Evolutionary conservation across 305 asterid species (phyloP), one percentile per base, ranked within the genome.

Genomic region (Fraxinus platypoda): DNA sequence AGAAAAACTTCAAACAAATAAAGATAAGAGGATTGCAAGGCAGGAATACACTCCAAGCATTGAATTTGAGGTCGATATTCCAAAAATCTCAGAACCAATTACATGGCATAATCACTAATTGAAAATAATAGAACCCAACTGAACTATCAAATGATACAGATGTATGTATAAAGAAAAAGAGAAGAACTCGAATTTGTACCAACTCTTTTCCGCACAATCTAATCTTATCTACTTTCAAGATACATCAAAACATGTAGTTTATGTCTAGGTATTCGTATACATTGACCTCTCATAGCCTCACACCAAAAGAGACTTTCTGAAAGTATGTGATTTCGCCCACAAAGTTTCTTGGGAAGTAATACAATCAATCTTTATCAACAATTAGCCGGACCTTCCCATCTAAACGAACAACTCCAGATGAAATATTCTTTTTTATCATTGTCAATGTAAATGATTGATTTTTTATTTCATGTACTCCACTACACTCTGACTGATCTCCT

Each of bases 401-500:
- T 30, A 79, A 71, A 31, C 25, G 28, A 28, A 43, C 41, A 81
- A 72, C 66, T 74, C 26, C 68, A 46, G 43, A 25, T 34, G 81
- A 37, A 59, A 75, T 34, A 17, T 71, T 74, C 28, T 70, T 46
- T 57, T 46, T 8, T 62, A 74, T 11, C 83, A 43, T 79, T 84
- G 84, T 83, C 37, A 81, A 83, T 43, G 79, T 57, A 41, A 62
- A 78, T 31, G 46, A 30, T 2, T 82, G 84, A 17, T 85, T 72
- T 85, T 74, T 87, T 82, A 90, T 77, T 86, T 91, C 91, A 92
- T 75, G 90, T 92, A 93, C 62, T 92, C 98, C 73, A 91, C 77
- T 30, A 93, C 98, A 26, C 93, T 92, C 2, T 82, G 97, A 78
- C 83, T 92, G 83, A 96, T 86, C 85, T 92, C 98, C 70, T 96